Base-by-base conservation (phyloP, 805 yeast species). In the Candida boidinii region DNA sequence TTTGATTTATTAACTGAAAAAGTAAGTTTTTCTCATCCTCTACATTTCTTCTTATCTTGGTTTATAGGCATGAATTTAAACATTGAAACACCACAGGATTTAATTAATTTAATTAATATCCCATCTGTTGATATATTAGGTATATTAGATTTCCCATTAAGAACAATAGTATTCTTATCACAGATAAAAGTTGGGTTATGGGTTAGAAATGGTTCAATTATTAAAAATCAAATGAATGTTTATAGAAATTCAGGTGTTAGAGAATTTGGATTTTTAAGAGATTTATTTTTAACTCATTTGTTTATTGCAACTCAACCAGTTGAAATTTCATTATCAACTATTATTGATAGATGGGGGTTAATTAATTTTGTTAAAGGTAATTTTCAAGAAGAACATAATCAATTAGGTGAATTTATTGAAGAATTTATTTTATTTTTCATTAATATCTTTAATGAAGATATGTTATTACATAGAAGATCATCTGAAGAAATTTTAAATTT, bases 171-270 rank as follows among this genome's bases (percentile, higher is more conserved):
- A 0, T 55, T 84, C 7, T 56, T 85, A 42, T 75, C 95, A 0
- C 96, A 92, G 47, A 82, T 90, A 7, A 79, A 84, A 39, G 76
- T 82, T 0, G 96, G 96, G 0, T 70, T 81, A 36, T 90, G 97
- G 97, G 96, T 90, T 0, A 70, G 97, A 47, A 90, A 90, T 55
- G 98, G 98, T 0, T 70, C 74, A 37, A 79, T 88, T 26, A 76
- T 86, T 5, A 67, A 81, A 26, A 76, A 78, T 17, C 97, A 90
- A 49, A 66, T 82, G 41, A 80, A 77, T 43, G 76, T 87, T 36
- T 90, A 90, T 52, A 70, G 81, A 25, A 79, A 74, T 37, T 70
- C 87, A 10, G 82, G 86, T 4, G 66, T 88, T 31, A 64, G 96
- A 34, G 96, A 88, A 41, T 73, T 75, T 39, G 94, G 96, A 0